These are phyloP conservation scores for Sarocladium strictum DNA, from an alignment of 2,329 filamentous ascomycete genomes.

Conservation along the genomic window DNA sequence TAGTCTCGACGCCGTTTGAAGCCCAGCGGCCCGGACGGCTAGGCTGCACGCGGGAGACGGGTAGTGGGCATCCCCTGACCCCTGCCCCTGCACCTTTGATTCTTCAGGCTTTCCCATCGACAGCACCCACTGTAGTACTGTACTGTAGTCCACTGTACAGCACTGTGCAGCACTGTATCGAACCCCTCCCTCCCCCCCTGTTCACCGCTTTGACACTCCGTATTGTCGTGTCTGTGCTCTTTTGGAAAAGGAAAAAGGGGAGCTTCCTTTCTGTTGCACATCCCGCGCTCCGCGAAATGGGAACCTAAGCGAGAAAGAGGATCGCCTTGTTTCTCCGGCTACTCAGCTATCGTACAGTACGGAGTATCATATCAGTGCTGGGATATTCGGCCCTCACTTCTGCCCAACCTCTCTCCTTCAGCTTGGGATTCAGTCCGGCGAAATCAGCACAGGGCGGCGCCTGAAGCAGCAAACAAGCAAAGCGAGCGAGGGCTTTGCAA, in stretches of 20 bases:
- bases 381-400: too few relatives aligned
- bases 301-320: neutral
- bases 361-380: too few relatives aligned
- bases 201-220: neutral
- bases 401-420: neutral
- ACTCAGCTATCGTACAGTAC: too few relatives aligned
- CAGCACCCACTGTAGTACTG: too few relatives aligned
- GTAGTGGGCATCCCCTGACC: neutral
- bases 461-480: too few relatives aligned
- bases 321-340: too few relatives aligned
- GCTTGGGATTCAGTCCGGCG: too few relatives aligned
- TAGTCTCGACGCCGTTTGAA: conserved; percentile 5
- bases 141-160: too few relatives aligned
- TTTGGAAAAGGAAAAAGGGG: too few relatives aligned
- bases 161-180: too few relatives aligned
- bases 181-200: neutral
- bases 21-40: conserved; percentile 6
- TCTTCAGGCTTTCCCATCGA: neutral
- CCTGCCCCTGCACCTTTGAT: neutral
- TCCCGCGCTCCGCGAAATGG: neutral
- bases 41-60: neutral
- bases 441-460: neutral
- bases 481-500: too few relatives aligned
- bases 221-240: neutral
- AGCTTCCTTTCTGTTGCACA: too few relatives aligned